Evolutionary conservation across 257 asterid species (phyloP).

Genomic region (Solanum ossicruentum): DNA sequence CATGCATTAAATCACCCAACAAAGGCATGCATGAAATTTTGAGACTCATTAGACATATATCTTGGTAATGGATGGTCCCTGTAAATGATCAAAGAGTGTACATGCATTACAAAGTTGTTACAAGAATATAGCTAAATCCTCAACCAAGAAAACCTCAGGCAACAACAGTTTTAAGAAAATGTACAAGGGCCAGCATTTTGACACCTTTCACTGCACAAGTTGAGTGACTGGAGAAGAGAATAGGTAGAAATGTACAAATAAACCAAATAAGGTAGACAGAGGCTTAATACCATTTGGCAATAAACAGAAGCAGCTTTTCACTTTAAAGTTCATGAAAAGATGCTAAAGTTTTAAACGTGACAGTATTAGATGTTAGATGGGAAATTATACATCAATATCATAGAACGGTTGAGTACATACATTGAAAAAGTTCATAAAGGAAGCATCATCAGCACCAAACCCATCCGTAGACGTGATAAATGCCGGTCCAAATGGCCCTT

Average conservation of each 20-base stretch:
- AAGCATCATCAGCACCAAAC: conserved; percentile 18
- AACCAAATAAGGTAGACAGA: background rate
- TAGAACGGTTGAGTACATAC: conserved; percentile 7
- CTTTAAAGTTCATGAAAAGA: background rate
- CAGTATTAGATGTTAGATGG: background rate
- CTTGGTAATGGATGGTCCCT: background rate
- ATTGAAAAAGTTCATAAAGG: conserved; percentile 21
- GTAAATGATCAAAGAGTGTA: background rate
- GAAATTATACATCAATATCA: background rate
- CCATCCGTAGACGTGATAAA: conserved; percentile 3
- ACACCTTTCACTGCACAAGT: background rate
- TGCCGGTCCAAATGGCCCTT: conserved; percentile 22
- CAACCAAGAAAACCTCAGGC: background rate
- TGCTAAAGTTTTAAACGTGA: background rate
- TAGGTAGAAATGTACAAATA: background rate
- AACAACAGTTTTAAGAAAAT: background rate
- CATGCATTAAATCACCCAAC: background rate
- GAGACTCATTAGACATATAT: background rate
- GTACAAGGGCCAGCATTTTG: background rate
- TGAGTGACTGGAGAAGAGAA: background rate
- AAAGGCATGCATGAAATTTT: background rate
- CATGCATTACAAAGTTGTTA: background rate
- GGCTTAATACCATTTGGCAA: background rate
- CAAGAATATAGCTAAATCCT: background rate
- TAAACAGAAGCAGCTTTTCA: background rate